Percentiles rank a stretch among this genome's conserved stretches.
phyloP scores from a whole-genome alignment of 2,329 filamentous ascomycete genomes.

The Escovopsis sp. region DNA sequence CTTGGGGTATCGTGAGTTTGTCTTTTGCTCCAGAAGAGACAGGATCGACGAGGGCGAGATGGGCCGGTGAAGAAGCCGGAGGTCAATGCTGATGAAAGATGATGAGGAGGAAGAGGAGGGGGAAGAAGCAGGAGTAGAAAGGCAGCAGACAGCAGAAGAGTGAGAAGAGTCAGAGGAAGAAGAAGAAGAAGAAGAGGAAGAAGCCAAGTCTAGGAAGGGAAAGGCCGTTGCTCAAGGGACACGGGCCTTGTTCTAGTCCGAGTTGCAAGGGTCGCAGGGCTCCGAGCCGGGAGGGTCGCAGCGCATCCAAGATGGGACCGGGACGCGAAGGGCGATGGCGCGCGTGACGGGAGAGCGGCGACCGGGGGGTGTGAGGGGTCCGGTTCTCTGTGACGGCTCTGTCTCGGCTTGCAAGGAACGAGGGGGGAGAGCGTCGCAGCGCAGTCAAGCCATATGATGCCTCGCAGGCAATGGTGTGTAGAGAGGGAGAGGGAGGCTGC shows the following conservation, averaged over 20 bases:
- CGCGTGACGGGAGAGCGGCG: constrained; percentile 4
- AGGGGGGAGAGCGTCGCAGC: constrained; percentile 10
- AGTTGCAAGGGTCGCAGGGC: not conserved
- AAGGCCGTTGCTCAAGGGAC: no score
- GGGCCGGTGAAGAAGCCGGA: no score
- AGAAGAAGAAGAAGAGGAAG: not conserved
- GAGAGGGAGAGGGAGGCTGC: no score
- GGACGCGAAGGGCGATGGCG: constrained; percentile 6
- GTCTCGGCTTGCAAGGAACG: constrained; percentile 3
- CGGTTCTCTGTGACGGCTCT: no score
- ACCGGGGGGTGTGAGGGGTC: no score
- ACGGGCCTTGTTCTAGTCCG: not conserved
- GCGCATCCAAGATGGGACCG: constrained; percentile 15
- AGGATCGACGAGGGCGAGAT: no score
- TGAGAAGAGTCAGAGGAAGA: not conserved
- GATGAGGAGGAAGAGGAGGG: not conserved
- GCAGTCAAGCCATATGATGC: constrained; percentile 20
- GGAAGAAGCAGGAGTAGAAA: not conserved
- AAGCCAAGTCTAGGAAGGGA: not conserved
- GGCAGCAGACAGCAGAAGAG: not conserved
- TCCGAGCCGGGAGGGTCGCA: constrained; percentile 8
- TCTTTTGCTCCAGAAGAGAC: no score
- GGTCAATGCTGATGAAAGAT: not conserved
- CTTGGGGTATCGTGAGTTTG: no score
- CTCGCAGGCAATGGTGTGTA: no score